Base-by-base conservation (phyloP, 352 stramenopile genomes). In the Blastocystis sp. region DNA sequence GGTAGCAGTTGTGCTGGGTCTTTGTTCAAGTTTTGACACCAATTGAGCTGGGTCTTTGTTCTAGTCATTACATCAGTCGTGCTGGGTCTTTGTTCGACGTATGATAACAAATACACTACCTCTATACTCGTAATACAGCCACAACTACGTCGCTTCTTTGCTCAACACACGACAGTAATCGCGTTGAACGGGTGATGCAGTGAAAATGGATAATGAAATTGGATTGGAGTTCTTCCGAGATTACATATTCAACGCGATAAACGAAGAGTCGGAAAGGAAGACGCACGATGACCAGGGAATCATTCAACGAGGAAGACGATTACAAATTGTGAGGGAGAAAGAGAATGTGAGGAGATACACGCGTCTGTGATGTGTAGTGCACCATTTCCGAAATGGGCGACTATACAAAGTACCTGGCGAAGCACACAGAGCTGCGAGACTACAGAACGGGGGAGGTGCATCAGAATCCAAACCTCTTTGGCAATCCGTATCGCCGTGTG, bases 391-490 rank as follows among this genome's bases (percentile, higher is more conserved):
- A 85, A 29, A 85, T 69, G 74, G 55, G 45, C 37, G 55, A 69
- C 74, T 85, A 69, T n/a, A 69, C 50, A 12, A 85, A 70, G 74
- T 59, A 63, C 31, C 13, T 66, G 31, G 33, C 31, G 33, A 51
- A 26, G 31, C 51, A 85, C 10, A 55, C 65, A 29, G 50, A 85
- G 37, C n/a, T 85, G 21, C 13, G 74, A 33, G 74, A 85, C 31
- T 85, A 85, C 45, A 26, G 41, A 45, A 85, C 74, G 1, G 74
- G 74, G 26, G 74, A 85, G 51, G 74, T 85, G 24, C 60, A 13
- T 4, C 35, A 69, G 21, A 63, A 85, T 45, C 74, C 74, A 62
- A 69, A 62, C 55, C 41, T 69, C 31, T 69, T 55, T 55, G 50
- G 74, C 29, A 70, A 62, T 67, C 74, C 45, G 24, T 85, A 69